These are phyloP conservation scores for Spiromastix sp. DNA, from an alignment of 2,329 filamentous ascomycete genomes.

Conservation along the genomic window DNA sequence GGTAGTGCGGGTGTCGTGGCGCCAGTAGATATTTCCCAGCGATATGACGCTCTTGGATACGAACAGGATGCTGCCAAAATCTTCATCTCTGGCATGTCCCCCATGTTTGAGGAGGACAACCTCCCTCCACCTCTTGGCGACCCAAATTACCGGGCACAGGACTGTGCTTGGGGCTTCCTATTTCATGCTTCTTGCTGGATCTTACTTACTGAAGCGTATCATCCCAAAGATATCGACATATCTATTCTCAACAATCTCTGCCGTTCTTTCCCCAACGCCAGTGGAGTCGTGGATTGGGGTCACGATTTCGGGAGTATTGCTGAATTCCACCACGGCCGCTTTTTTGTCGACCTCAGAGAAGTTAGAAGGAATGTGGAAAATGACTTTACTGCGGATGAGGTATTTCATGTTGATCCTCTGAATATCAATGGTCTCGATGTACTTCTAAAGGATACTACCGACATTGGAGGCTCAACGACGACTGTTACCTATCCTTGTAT, in stretches of 20 bases:
- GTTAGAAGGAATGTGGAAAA: background rate
- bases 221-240: background rate
- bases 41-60: slow-evolving; percentile 3
- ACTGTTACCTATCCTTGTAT: too few species aligned
- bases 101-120: background rate
- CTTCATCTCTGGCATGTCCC: background rate
- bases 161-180: background rate
- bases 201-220: background rate
- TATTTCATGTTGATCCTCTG: slow-evolving; percentile 1
- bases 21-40: background rate
- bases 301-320: slow-evolving; percentile 1
- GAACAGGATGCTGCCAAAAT: background rate
- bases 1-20: background rate
- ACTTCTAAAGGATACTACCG: background rate
- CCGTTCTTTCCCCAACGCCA: background rate
- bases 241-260: slow-evolving; percentile 1
- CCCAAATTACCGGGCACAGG: too few species aligned
- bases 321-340: background rate
- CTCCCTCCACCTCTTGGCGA: too few species aligned
- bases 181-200: slow-evolving; percentile 3
- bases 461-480: background rate
- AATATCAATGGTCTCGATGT: background rate
- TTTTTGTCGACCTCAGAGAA: background rate
- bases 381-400: background rate
- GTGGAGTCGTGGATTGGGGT: too few species aligned